These are phyloP conservation scores for Trametes cingulata DNA, from an alignment of 768 basidiomycete genomes.

Conservation along the genomic window DNA sequence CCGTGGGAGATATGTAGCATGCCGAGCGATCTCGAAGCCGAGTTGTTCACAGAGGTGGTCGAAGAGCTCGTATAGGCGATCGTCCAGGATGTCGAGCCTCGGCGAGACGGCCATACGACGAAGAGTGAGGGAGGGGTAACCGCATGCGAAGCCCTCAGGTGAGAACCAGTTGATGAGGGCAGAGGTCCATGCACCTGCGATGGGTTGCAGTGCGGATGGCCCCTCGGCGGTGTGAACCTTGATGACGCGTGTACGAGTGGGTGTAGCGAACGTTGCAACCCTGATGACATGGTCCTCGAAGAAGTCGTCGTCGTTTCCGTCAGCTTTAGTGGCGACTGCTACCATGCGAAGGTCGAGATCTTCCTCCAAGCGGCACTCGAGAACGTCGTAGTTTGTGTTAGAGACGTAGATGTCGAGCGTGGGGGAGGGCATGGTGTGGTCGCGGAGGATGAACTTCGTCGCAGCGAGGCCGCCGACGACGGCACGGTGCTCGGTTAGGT, in stretches of 20 bases:
- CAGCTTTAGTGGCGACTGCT: no score
- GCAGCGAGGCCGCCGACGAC: not conserved
- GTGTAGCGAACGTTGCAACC: not conserved
- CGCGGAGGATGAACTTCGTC: not conserved
- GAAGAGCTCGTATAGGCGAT: not conserved
- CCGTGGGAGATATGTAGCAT: not conserved
- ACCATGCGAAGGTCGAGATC: not conserved
- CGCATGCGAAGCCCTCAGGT: not conserved
- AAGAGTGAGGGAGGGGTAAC: not conserved
- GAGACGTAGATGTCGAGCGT: not conserved
- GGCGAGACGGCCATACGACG: not conserved
- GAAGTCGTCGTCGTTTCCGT: not conserved
- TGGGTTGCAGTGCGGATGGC: not conserved
- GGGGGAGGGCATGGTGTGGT: not conserved
- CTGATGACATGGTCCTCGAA: not conserved
- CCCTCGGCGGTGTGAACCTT: not conserved
- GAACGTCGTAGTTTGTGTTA: not conserved
- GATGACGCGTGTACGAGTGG: not conserved
- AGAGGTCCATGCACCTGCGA: not conserved
- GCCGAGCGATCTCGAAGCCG: not conserved
- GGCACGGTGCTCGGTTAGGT: not conserved
- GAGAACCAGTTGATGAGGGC: not conserved
- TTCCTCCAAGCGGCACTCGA: not conserved
- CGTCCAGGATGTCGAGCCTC: not conserved
- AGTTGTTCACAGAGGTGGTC: no score